Percentiles rank a stretch among this genome's conserved stretches.
Evolutionary conservation across 768 basidiomycete genomes (phyloP).

Genomic region (Boletus fagicola): DNA sequence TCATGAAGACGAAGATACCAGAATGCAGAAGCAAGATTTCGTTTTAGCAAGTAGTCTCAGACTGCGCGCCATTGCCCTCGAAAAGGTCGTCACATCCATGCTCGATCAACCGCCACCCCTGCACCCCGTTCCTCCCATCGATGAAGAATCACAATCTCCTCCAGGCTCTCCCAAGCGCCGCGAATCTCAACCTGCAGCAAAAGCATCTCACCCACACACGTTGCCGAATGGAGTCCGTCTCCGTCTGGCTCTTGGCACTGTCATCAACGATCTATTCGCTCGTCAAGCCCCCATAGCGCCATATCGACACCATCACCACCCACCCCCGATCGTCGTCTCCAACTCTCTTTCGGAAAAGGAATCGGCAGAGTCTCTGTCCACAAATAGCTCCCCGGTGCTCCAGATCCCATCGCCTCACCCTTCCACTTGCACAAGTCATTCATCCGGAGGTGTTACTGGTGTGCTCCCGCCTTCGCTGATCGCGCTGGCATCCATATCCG

Average conservation of each 20-base stretch:
- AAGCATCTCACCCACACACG: conserved; percentile 51
- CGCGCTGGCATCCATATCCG: conserved; percentile 31
- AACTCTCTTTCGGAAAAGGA: conserved; percentile 26
- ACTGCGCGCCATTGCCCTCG: conserved; percentile 75
- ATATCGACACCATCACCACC: conserved; percentile 34
- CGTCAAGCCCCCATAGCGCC: conserved; percentile 53
- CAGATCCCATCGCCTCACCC: conserved; percentile 26
- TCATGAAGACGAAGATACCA: conserved; percentile 58
- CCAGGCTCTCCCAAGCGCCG: conserved; percentile 50
- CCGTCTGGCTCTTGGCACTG: conserved; percentile 68
- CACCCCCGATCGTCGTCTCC: conserved; percentile 35
- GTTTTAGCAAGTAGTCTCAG: conserved; percentile 60
- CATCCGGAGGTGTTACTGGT: conserved; percentile 16
- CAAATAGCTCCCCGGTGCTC: conserved; percentile 23
- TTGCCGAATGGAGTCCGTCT: conserved; percentile 81
- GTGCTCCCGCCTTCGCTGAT: conserved; percentile 31
- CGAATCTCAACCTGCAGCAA: conserved; percentile 18
- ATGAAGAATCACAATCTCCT: conserved; percentile 51
- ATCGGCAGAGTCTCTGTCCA: conserved; percentile 24
- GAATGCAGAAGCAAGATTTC: conserved; percentile 57
- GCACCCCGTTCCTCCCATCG: conserved; percentile 45
- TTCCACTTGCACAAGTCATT: conserved; percentile 20
- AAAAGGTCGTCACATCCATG: conserved; percentile 81
- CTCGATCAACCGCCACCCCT: conserved; percentile 73
- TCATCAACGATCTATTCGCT: conserved; percentile 81